Percentiles rank a stretch among this genome's conserved stretches.
These are phyloP conservation scores for Arabis hirsuta DNA, from an alignment of 345 rosid genomes.

Conservation along the genomic window DNA sequence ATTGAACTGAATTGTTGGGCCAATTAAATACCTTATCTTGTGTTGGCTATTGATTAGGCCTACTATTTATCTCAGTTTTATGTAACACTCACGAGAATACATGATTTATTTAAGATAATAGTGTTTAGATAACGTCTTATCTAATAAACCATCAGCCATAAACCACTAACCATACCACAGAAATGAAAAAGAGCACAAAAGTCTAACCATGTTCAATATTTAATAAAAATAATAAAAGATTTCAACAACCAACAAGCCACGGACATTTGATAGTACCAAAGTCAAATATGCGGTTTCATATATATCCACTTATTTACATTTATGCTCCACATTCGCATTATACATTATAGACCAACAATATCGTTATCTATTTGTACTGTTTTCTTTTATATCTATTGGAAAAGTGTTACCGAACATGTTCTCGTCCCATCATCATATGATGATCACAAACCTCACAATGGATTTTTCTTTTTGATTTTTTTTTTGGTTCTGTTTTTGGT, in stretches of 20 bases:
- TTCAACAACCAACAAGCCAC: constrained; percentile 44
- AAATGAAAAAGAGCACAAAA: constrained; percentile 1
- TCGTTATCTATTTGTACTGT: constrained; percentile 6
- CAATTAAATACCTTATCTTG: constrained; percentile 15
- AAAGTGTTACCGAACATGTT: constrained; percentile 40
- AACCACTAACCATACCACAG: constrained; percentile 42
- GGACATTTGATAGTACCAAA: constrained; percentile 37
- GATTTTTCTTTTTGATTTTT: neutral
- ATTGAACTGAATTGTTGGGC: neutral
- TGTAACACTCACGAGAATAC: constrained; percentile 28
- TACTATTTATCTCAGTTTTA: neutral
- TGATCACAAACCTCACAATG: constrained; percentile 26
- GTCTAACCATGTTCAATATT: constrained; percentile 29
- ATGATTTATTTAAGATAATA: neutral
- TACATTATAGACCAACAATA: constrained; percentile 12
- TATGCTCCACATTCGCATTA: constrained; percentile 37
- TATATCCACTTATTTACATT: constrained; percentile 26
- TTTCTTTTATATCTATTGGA: constrained; percentile 8
- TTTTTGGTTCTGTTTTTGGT: constrained; percentile 2
- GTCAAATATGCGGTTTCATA: constrained; percentile 42
- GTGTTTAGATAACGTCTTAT: constrained; percentile 28
- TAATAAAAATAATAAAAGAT: constrained; percentile 15
- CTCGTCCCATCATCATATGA: constrained; percentile 35
- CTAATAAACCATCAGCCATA: constrained; percentile 24
- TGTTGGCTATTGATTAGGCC: neutral